Base-by-base conservation (phyloP, 2,329 filamentous ascomycete genomes). In the Canariomyces notabilis region DNA sequence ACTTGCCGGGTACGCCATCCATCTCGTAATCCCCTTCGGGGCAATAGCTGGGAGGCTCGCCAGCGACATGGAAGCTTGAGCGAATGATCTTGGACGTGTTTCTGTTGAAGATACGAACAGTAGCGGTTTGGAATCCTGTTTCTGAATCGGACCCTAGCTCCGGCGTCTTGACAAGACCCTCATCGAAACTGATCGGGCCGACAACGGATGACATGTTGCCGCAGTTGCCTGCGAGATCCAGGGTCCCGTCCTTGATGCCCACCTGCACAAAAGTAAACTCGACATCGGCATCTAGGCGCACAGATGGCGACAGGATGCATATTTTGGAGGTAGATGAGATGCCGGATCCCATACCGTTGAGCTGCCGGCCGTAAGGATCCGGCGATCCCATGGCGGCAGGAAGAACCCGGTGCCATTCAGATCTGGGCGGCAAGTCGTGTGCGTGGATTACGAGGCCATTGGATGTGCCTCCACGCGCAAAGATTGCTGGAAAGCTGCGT, bases 141-240 rank as follows among this genome's bases (percentile, higher is more conserved):
- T n/a, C 16, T 8, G 38, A 41, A 20, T 52, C 38, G 5, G 18
- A 21, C 23, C 49, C 42, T 20, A 56, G 45, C 18, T 20, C 35
- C 20, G 40, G 32, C 2, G 23, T 12, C 32, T 39, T 36, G 18
- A 79, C 64, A 1, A 83, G 51, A 2, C 74, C 69, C 19, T 71
- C 62, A 55, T 84, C 76, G 11, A 82, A 67, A 2, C 79, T 80
- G 58, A 78, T 82, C 0, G 85, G 83, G 0, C 83, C 85, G 37
- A 88, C 74, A 0, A 79, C 74, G 33, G 76, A 73, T 5, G 72
- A 79, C 81, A 89, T 84, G 61, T 88, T 88, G n/a, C 85, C 85
- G 59, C 84, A 88, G 56, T 87, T 89, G 19, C 83, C 80, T 0
- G 80, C 79, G 57, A 79, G 75, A 57, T 88, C 84, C 2, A 89